Percentiles rank a stretch among this genome's conserved stretches.
These are phyloP conservation scores for Clonostachys rosea DNA, from an alignment of 2,329 filamentous ascomycete genomes.

Conservation along the genomic window DNA sequence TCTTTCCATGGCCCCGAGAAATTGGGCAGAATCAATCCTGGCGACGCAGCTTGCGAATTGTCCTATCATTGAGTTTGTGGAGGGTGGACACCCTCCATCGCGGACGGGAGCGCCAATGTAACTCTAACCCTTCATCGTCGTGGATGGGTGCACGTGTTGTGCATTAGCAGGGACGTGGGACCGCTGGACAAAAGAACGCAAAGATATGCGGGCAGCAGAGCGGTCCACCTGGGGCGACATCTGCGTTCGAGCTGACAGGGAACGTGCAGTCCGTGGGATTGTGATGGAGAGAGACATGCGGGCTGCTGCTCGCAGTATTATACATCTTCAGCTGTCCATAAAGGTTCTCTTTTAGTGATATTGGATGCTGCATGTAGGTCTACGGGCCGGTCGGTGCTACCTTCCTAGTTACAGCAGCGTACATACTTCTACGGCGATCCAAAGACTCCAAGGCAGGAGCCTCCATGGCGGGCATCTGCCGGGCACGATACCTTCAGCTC, in stretches of 20 bases:
- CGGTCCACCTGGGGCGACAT: too few relatives aligned
- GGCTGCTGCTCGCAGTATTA: not conserved
- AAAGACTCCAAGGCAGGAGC: too few relatives aligned
- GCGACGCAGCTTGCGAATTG: not conserved
- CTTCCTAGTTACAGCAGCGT: not conserved
- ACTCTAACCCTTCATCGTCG: constrained; percentile 3
- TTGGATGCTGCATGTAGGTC: not conserved
- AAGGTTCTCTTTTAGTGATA: not conserved
- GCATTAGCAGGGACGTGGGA: too few relatives aligned
- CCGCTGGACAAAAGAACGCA: too few relatives aligned
- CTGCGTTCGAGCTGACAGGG: too few relatives aligned
- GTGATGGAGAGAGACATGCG: not conserved
- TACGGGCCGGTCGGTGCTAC: not conserved
- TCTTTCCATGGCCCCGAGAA: too few relatives aligned
- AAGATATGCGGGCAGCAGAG: too few relatives aligned
- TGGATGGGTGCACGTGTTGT: constrained; percentile 2
- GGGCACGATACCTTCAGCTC: too few relatives aligned
- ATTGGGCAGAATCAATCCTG: too few relatives aligned
- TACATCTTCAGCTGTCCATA: not conserved
- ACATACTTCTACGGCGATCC: not conserved
- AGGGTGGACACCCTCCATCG: not conserved
- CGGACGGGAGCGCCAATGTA: constrained; percentile 1
- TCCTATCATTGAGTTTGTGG: not conserved
- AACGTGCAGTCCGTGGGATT: not conserved
- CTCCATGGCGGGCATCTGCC: too few relatives aligned